Conservation (phyloP, 2,329 filamentous ascomycete species). For the Colletotrichum sp. region DNA sequence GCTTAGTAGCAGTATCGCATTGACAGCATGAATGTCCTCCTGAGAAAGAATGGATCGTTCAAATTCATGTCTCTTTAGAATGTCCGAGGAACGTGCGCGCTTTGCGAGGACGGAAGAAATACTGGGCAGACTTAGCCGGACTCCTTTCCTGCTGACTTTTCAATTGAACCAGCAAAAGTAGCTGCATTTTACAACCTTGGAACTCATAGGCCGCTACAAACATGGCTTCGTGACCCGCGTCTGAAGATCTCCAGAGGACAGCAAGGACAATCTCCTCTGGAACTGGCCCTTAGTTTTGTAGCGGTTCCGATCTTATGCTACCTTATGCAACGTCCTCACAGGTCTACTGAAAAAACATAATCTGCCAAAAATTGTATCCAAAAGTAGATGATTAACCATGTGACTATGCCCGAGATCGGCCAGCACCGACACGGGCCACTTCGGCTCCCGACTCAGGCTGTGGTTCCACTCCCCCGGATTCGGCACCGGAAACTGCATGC, state of each 20-base stretch:
- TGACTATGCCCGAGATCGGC: not conserved
- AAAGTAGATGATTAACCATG: not conserved
- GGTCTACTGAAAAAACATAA: not conserved
- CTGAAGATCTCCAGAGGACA: not conserved
- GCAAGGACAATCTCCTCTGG: not conserved
- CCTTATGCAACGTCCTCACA: not conserved
- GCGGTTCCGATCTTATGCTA: not conserved
- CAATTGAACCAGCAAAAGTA: not conserved
- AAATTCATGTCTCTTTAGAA: not conserved
- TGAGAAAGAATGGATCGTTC: not conserved
- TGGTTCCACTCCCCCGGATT: not conserved
- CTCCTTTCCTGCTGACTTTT: not conserved
- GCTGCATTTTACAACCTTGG: not conserved
- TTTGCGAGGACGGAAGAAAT: not conserved
- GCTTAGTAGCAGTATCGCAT: not conserved
- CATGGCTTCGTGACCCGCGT: not conserved
- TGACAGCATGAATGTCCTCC: not conserved
- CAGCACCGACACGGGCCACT: not conserved
- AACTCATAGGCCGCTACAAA: not conserved
- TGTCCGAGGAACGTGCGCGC: not conserved
- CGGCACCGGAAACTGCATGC: not conserved
- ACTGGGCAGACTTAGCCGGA: not conserved
- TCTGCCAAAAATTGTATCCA: not conserved
- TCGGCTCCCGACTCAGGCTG: not conserved
- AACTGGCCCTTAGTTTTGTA: not conserved